Evolutionary conservation across 2,329 filamentous ascomycete genomes (phyloP), one percentile per base, ranked within the genome.

Genomic region (Apiospora koreana): DNA sequence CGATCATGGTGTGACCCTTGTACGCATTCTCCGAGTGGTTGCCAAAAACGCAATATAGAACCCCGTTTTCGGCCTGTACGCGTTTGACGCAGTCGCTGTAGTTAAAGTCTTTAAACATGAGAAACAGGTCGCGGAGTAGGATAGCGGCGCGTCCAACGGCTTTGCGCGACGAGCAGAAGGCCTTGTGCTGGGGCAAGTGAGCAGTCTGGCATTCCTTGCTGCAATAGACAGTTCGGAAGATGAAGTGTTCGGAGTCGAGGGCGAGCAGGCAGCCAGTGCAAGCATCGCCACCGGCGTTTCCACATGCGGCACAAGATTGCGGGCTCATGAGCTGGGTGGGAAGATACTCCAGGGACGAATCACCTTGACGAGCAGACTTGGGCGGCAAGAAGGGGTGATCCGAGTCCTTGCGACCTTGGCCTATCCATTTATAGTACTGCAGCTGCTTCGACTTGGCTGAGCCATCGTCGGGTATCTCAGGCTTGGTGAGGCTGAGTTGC

Each of bases 281-380:
- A 6, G 48, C 23, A 16, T 1, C 1, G 5, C 2, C 10, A 12
- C 4, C 10, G 2, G 1, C 6, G 12, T 6, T 2, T 8, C 48
- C 48, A 28, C 48, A 50, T 4, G 9, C 7, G 14, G 23, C 48
- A 50, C 23, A 50, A 1, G 10, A 1, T 4, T 50, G 10, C 23
- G 23, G 10, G 23, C 16, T 50, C 12, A 16, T 3, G 10, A 25
- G 23, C 3, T 28, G 1, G 12, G 48, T 1, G 5, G 23, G 10
- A 28, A 50, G 23, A 23, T 16, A 50, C 1, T 23, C 48, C 21
- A 50, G 14, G 10, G 48, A 28, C 3, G 48, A 14, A 3, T 2
- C 12, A 14, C 8, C 12, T 2, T 16, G 9, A 12, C 10, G 14
- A 7, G 3, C 2, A 18, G 10, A 6, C 2, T 23, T 5, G 12